These are phyloP conservation scores for Moniliophthora roreri DNA, from an alignment of 1,284 basidiomycete genomes.

Conservation along the genomic window DNA sequence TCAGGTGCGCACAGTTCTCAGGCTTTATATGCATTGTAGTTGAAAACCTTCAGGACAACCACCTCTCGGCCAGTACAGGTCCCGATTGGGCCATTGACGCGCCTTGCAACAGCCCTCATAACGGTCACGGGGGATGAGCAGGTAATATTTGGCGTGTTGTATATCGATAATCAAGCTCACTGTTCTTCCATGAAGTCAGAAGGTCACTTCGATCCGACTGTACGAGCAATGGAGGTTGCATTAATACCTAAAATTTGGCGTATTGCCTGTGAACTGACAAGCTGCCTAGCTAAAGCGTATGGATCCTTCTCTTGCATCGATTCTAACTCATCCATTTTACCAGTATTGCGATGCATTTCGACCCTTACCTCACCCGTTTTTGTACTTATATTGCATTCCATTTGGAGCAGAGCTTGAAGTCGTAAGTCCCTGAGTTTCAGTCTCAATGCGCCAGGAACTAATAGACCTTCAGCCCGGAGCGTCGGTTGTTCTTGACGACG, in stretches of 20 bases:
- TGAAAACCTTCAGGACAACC: constrained; percentile 42
- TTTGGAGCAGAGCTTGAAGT: constrained; percentile 52
- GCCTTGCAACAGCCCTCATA: constrained; percentile 53
- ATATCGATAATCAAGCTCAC: neutral
- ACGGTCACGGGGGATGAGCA: constrained; percentile 58
- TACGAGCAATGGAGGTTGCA: constrained; percentile 54
- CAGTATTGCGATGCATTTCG: constrained; percentile 53
- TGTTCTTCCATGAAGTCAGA: constrained; percentile 37
- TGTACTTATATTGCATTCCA: constrained; percentile 53
- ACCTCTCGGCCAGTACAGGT: constrained; percentile 70
- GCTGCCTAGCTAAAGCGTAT: constrained; percentile 50
- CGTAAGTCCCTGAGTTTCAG: constrained; percentile 40
- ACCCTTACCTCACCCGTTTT: constrained; percentile 50
- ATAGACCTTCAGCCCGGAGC: constrained; percentile 37
- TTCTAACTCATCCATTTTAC: constrained; percentile 1
- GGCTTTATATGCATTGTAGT: neutral
- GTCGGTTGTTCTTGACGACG: constrained; percentile 43
- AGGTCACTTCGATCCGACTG: constrained; percentile 45
- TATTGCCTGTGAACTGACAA: constrained; percentile 51
- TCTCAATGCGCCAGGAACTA: neutral
- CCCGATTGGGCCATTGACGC: constrained; percentile 64
- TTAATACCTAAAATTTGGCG: constrained; percentile 54
- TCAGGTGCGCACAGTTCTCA: constrained; percentile 38
- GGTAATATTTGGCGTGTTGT: constrained; percentile 29
- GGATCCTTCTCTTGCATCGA: constrained; percentile 3